phyloP scores from a whole-genome alignment of 2,329 filamentous ascomycete species.

The Arachnopeziza araneosa region DNA sequence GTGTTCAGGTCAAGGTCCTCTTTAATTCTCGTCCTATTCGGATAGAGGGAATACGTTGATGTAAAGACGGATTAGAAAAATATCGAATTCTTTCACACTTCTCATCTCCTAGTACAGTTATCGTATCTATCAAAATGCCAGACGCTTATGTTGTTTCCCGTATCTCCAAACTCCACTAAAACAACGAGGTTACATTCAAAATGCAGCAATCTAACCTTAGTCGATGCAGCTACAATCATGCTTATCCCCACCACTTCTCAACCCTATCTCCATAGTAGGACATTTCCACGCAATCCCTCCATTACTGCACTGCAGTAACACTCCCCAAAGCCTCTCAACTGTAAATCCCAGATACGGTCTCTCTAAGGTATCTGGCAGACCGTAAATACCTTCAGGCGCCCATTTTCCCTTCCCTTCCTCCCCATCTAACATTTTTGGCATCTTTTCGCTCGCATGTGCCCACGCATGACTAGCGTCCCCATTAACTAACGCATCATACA shows the following conservation, averaged over 20 bases:
- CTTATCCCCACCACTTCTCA: constrained; percentile 17
- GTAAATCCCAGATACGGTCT: constrained; percentile 32
- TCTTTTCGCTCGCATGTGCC: constrained; percentile 26
- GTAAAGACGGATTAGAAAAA: no score
- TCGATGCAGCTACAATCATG: constrained; percentile 24
- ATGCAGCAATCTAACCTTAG: not conserved
- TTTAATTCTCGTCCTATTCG: no score
- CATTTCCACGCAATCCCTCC: constrained; percentile 26
- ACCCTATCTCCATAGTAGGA: constrained; percentile 18
- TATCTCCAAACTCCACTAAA: not conserved
- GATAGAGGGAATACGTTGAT: no score
- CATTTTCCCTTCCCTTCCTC: constrained; percentile 15
- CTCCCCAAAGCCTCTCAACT: constrained; percentile 34
- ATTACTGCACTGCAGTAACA: constrained; percentile 31
- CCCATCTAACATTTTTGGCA: constrained; percentile 16
- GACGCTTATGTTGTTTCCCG: not conserved
- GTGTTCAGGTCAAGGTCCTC: no score
- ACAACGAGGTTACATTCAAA: no score
- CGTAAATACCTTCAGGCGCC: constrained; percentile 16
- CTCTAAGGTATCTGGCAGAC: constrained; percentile 22
- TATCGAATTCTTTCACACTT: not conserved
- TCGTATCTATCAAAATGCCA: not conserved
- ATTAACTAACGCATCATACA: constrained; percentile 23
- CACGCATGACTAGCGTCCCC: constrained; percentile 18
- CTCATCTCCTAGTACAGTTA: not conserved